Evolutionary conservation across 306 rosid species (phyloP).

Genomic region (Phaseolus lunatus): DNA sequence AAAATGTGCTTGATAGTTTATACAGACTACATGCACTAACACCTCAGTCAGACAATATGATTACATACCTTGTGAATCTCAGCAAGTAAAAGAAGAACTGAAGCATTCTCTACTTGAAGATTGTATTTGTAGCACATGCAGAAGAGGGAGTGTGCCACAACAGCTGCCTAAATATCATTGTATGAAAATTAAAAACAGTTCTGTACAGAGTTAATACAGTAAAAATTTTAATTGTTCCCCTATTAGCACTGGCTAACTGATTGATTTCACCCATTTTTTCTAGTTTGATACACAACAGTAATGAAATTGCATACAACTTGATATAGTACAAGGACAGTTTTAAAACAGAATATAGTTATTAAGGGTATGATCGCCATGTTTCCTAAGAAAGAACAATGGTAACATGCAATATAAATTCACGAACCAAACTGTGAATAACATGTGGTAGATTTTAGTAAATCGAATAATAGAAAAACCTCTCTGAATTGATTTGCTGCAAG

Average conservation of each 20-base stretch:
- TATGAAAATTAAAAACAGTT: slow-evolving; percentile 34
- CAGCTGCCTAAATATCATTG: slow-evolving; percentile 71
- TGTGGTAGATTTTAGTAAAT: slow-evolving; percentile 12
- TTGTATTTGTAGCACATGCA: slow-evolving; percentile 94
- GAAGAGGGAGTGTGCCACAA: slow-evolving; percentile 94
- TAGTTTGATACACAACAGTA: neutral
- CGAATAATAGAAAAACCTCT: slow-evolving; percentile 65
- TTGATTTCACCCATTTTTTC: slow-evolving; percentile 12
- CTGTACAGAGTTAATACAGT: neutral
- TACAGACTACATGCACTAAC: slow-evolving; percentile 19
- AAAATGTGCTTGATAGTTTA: slow-evolving; percentile 37
- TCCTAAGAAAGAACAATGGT: slow-evolving; percentile 3
- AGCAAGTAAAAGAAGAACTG: slow-evolving; percentile 94
- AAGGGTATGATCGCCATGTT: slow-evolving; percentile 23
- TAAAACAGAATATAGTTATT: slow-evolving; percentile 4
- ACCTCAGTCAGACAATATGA: slow-evolving; percentile 29
- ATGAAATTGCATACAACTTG: neutral
- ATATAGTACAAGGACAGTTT: slow-evolving; percentile 1
- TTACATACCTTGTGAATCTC: slow-evolving; percentile 89
- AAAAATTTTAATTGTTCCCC: neutral
- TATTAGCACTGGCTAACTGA: neutral
- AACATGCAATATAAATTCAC: slow-evolving; percentile 17
- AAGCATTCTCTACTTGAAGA: slow-evolving; percentile 94
- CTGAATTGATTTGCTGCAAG: slow-evolving; percentile 93
- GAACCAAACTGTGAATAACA: slow-evolving; percentile 10